Conservation (phyloP, 2,329 filamentous ascomycete genomes). For the Cladosporium halotolerans region DNA sequence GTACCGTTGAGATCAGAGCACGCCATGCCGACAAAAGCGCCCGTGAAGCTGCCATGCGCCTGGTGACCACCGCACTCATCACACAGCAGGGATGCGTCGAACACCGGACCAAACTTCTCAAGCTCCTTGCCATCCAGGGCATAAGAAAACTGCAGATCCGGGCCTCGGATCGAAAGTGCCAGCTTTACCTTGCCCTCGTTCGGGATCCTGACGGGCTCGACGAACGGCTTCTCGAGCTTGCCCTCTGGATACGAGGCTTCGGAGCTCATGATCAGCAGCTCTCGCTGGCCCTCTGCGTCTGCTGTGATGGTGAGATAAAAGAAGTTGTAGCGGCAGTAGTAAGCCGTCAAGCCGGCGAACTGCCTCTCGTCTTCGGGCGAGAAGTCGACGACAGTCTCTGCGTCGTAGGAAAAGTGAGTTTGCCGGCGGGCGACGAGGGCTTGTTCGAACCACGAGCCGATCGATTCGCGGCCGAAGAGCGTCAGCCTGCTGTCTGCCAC, state of each 20-base stretch:
- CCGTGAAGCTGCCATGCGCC: conserved; percentile 9
- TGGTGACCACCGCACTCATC: conserved; percentile 10
- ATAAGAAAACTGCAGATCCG: conserved; percentile 5
- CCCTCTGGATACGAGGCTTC: conserved; percentile 7
- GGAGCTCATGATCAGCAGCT: conserved; percentile 7
- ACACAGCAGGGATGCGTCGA: conserved; percentile 4
- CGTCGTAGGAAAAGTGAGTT: conserved; percentile 11
- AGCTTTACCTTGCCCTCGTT: conserved; percentile 11
- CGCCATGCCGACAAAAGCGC: conserved; percentile 10
- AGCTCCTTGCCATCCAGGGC: conserved; percentile 4
- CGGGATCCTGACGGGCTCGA: neutral
- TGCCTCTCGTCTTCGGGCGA: conserved; percentile 9
- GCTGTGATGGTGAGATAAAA: conserved; percentile 9
- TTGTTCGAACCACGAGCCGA: conserved; percentile 9
- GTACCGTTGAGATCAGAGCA: conserved; percentile 10
- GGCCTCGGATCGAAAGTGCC: conserved; percentile 6
- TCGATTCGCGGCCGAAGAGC: conserved; percentile 4
- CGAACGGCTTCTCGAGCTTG: conserved; percentile 3
- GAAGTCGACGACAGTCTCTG: conserved; percentile 9
- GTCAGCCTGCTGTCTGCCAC: neutral
- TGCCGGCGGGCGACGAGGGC: conserved; percentile 8
- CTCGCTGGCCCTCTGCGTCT: conserved; percentile 7
- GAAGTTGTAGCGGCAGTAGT: conserved; percentile 13
- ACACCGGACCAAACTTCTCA: conserved; percentile 6
- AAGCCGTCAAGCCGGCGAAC: conserved; percentile 9